phyloP scores from a whole-genome alignment of 2,329 filamentous ascomycete species.

The Lasiodiplodia citricola region DNA sequence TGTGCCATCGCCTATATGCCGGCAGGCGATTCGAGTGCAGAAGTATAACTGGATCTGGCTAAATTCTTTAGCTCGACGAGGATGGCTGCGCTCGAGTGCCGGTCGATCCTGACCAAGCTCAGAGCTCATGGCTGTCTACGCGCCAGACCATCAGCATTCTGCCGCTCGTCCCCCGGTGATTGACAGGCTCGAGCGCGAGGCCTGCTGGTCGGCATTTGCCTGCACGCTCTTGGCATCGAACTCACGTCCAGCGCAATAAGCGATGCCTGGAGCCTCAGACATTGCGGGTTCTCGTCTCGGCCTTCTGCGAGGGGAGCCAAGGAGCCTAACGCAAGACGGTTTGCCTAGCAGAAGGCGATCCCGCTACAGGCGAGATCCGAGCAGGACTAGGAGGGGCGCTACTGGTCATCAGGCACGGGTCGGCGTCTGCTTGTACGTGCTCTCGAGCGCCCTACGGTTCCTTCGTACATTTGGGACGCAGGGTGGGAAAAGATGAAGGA shows the following conservation, averaged over 20 bases:
- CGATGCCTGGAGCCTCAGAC: not conserved
- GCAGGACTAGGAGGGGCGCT: slow-evolving; percentile 1
- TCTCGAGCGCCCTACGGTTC: slow-evolving; percentile 1
- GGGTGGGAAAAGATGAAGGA: slow-evolving; percentile 1
- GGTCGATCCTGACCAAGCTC: slow-evolving; percentile 20
- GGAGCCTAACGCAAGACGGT: slow-evolving; percentile 13
- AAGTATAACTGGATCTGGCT: slow-evolving; percentile 6
- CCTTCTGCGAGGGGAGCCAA: not conserved
- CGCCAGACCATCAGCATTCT: slow-evolving; percentile 4
- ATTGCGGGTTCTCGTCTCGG: not conserved
- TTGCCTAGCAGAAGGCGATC: slow-evolving; percentile 10
- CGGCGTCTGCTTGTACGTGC: slow-evolving; percentile 8
- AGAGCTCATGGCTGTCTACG: slow-evolving; percentile 6
- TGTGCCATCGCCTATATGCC: slow-evolving; percentile 1
- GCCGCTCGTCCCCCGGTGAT: slow-evolving; percentile 12
- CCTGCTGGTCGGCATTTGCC: slow-evolving; percentile 7
- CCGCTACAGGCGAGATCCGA: slow-evolving; percentile 20
- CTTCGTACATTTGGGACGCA: not conserved
- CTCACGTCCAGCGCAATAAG: not conserved
- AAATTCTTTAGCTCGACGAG: slow-evolving; percentile 4
- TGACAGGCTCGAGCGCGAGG: slow-evolving; percentile 7
- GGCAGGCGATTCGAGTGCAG: slow-evolving; percentile 1
- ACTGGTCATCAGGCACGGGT: slow-evolving; percentile 15
- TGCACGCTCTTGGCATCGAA: not conserved
- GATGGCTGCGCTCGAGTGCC: slow-evolving; percentile 15